Base-by-base conservation (phyloP, 768 basidiomycete genomes). In the Mycena pura region DNA sequence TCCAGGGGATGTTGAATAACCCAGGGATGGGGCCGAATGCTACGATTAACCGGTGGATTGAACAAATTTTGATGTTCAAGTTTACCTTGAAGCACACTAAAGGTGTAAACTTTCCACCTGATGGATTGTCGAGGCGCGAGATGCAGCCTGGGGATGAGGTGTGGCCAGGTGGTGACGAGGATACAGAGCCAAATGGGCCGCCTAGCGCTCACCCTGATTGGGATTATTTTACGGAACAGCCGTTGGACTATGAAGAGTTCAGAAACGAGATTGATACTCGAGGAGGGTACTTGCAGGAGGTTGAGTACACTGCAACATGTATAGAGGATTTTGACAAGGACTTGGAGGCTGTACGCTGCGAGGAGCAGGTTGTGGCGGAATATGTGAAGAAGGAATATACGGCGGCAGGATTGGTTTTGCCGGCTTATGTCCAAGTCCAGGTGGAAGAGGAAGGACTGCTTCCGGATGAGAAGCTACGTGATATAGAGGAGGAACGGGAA, bases 1-100 rank as follows among this genome's bases (percentile, higher is more conserved):
- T 72, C 17, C 62, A 68, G 36, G 68, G 67, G 19, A 60, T 59
- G 57, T 29, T 59, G 14, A 51, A 44, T 10, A 53, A 60, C 34
- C 59, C 59, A 5, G 29, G 71, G 50, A 65, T 45, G 22, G 62
- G 66, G 11, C 69, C 71, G 0, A 71, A 67, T 27, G 56, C 68
- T 0, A 60, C 73, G 0, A 64, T 71, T 14, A 71, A 70, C 28
- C 21, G 68, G 5, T 72, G 71, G 71, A 64, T 70, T 34, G 65
- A 60, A 1, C 61, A 56, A 5, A 66, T 72, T 6, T 29, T 65
- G 6, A 40, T 68, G 34, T 70, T 72, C 31, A 27, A 62, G 8
- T 69, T 72, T 44, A 34, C 40, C 5, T 38, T 73, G 0, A 54
- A 60, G 5, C 68, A 69, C 31, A 53, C 65, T 3, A 57, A 57